phyloP scores from a whole-genome alignment of 495 filamentous ascomycete species.

The Lasiosphaeria miniovina region DNA sequence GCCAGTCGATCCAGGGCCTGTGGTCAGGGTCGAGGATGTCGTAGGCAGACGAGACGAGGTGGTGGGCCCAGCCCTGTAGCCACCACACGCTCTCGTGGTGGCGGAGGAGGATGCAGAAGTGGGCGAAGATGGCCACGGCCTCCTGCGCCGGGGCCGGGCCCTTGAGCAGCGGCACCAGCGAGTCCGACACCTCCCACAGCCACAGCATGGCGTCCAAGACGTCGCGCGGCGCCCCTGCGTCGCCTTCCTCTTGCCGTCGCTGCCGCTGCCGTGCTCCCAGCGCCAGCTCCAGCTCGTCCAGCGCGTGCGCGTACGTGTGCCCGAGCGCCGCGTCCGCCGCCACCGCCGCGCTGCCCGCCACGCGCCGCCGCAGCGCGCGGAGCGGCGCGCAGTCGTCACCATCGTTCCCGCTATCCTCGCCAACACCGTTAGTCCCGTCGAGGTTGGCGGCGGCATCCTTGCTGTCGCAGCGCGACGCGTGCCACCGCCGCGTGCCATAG shows the following conservation, averaged over 20 bases:
- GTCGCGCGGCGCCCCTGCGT: constrained; percentile 19
- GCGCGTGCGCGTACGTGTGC: constrained; percentile 24
- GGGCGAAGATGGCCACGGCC: constrained; percentile 36
- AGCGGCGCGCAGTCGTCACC: neutral
- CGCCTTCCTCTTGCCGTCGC: neutral
- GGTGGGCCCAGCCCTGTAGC: constrained; percentile 35
- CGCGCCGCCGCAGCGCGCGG: neutral
- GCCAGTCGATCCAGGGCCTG: constrained; percentile 34
- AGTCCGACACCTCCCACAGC: constrained; percentile 34
- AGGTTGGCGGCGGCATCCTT: neutral
- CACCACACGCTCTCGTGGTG: constrained; percentile 35
- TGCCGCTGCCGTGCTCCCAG: constrained; percentile 12
- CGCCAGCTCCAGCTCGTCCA: constrained; percentile 32
- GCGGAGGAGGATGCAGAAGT: constrained; percentile 31
- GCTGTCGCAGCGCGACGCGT: constrained; percentile 8
- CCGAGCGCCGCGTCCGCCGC: constrained; percentile 5
- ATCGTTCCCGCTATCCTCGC: neutral
- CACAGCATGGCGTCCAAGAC: constrained; percentile 39
- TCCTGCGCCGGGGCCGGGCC: constrained; percentile 24
- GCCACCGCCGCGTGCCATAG: constrained; percentile 27
- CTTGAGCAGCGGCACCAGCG: constrained; percentile 32
- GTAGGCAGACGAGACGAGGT: constrained; percentile 26
- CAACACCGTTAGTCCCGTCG: neutral
- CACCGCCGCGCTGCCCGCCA: neutral
- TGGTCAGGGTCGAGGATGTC: constrained; percentile 34